Base-by-base conservation (phyloP, 768 basidiomycete genomes). In the Podaxis mareebaensis region DNA sequence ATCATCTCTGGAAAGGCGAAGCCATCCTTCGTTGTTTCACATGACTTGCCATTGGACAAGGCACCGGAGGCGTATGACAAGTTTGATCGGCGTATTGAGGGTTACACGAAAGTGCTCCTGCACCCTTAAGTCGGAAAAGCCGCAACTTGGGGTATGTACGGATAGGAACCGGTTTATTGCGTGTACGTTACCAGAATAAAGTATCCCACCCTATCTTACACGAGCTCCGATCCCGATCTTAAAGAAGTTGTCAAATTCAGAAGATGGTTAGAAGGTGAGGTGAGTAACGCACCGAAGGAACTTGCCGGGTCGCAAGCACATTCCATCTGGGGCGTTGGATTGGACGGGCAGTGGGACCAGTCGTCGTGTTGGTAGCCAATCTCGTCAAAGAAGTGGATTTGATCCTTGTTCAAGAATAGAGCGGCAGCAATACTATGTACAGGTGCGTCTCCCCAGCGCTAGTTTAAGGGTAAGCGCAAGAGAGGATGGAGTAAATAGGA, bases 371-470 rank as follows among this genome's bases (percentile, higher is more conserved):
- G 79, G 74, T 94, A 95, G 1, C 93, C 93, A 26, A 95, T 93
- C 67, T 95, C 90, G 54, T 79, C 75, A 72, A 95, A 95, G 74
- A 90, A 93, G 69, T 93, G 90, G 26, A 94, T 79, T 68, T 90
- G 86, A n/a, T 87, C 82, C 67, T 85, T 87, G 22, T 77, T 74
- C 3, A 86, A 82, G 68, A 95, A 90, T 26, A 95, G 75, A 0
- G 91, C 84, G 1, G 88, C 92, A 3, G 85, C 93, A 59, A 95
- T 91, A 39, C 87, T 89, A 69, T 95, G 93, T 0, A 95, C 89
- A 0, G 92, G 92, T 0, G 93, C 93, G 70, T 94, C 93, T 11
- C 93, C 93, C 91, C 90, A 91, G 10, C 90, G 83, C 83, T 90
- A 65, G 30, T 12, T 48, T 24, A 80, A 36, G 20, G 8, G 56